Evolutionary conservation across 2,329 filamentous ascomycete species (phyloP), one percentile per base, ranked within the genome.

Genomic region (Aureobasidium melanogenum): DNA sequence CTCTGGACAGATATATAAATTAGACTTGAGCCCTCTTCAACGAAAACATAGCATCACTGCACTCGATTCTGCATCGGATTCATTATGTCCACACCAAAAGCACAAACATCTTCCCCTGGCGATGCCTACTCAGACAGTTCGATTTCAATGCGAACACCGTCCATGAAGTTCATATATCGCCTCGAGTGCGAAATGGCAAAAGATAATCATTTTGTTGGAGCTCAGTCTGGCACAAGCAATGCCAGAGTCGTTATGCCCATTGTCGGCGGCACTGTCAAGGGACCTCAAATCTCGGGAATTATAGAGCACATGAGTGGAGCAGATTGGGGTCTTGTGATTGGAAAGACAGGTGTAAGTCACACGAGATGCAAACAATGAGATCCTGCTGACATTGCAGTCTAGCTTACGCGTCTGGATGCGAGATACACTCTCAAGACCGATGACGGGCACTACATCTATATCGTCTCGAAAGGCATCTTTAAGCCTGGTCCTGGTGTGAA

Each of bases 111-210:
- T 30, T 56, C 38, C 7, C 26, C 47, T n/a, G 36, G 43, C 43
- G 36, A 48, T 26, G 46, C 32, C 24, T 41, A 41, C 34, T 54
- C 58, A 12, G 51, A 43, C 39, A n/a, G 19, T 6, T 62, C 48
- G 1, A 44, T 64, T 26, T 47, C 47, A 5, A 67, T 65, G 59
- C 57, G 62, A n/a, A 41, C 64, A 17, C 65, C 67, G 1, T 61
- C 59, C 22, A 30, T 67, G 32, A 65, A 68, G 9, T 67, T 67
- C 41, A 63, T 67, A 6, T 67, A 68, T 50, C 67, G 66, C 24
- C 48, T 68, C 28, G 63, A 63, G n/a, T 65, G 64, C 56, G 63
- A 64, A 15, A 67, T 66, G 66, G 52, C 65, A 9, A 32, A 56
- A 5, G 61, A 64, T 5, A 64, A 61, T n/a, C 65, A 66, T 19